phyloP scores from a whole-genome alignment of 176 grass and related monocot genomes.

The Zizania latifolia region DNA sequence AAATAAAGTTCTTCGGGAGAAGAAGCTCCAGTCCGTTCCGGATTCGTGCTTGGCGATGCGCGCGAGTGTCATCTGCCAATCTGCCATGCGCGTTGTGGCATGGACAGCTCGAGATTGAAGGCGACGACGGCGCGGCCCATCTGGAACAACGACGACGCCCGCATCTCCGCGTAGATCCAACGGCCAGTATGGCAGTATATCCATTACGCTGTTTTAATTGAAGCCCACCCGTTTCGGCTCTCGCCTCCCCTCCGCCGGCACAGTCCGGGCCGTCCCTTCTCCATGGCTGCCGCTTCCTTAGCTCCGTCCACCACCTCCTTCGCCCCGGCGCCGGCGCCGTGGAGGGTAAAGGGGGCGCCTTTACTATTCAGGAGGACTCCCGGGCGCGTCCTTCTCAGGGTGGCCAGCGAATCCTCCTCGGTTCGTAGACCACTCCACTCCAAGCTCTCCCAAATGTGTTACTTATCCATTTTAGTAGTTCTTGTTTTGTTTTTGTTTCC shows the following conservation, averaged over 20 bases:
- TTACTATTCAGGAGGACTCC: background rate
- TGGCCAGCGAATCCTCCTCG: conserved; percentile 17
- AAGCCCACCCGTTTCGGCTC: background rate
- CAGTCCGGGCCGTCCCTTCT: background rate
- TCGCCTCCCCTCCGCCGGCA: background rate
- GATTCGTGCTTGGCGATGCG: no score
- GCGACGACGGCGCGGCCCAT: no score
- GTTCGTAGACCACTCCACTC: conserved; percentile 13
- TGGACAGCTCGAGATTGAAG: no score
- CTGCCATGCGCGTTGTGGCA: no score
- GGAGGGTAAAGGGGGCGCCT: background rate
- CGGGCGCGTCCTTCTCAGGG: conserved; percentile 11
- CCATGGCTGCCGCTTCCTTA: conserved; percentile 30
- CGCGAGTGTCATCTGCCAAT: no score
- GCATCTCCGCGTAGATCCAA: no score
- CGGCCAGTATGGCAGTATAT: background rate
- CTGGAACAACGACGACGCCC: no score
- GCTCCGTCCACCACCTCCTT: conserved; percentile 24
- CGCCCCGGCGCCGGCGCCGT: conserved; percentile 1
- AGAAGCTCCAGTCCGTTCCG: no score
- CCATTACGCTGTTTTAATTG: background rate
- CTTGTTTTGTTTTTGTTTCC: background rate
- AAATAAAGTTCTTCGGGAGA: no score
- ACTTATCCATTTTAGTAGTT: background rate
- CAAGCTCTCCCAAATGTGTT: background rate